These are phyloP conservation scores for Trametes cubensis DNA, from an alignment of 768 basidiomycete genomes.

Conservation along the genomic window DNA sequence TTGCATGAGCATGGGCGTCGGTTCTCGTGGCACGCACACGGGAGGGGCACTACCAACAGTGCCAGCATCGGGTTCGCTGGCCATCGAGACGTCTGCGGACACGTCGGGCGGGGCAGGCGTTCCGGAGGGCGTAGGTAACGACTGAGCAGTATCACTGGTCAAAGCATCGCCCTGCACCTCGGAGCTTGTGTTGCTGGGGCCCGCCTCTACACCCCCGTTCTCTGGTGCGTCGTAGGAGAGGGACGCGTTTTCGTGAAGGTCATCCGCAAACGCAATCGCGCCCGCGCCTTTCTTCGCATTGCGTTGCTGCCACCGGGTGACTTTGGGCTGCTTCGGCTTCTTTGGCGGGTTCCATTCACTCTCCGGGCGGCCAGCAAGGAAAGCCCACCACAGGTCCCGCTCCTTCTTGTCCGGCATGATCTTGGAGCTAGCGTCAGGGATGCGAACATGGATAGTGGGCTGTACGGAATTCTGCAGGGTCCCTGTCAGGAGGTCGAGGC, in stretches of 20 bases:
- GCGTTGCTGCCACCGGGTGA: constrained; percentile 18
- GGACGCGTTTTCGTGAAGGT: constrained; percentile 13
- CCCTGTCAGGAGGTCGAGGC: constrained; percentile 1
- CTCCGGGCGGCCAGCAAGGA: constrained; percentile 68
- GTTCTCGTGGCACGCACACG: constrained; percentile 46
- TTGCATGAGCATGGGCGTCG: constrained; percentile 57
- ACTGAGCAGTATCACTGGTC: constrained; percentile 40
- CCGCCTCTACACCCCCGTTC: constrained; percentile 13
- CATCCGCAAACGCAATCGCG: constrained; percentile 44
- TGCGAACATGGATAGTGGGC: constrained; percentile 54
- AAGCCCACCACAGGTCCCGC: constrained; percentile 81
- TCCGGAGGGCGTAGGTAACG: constrained; percentile 45
- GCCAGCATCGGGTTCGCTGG: not conserved
- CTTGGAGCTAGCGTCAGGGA: constrained; percentile 36
- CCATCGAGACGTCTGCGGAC: not conserved
- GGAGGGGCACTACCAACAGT: not conserved
- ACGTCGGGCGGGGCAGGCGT: constrained; percentile 33
- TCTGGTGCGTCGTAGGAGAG: constrained; percentile 20
- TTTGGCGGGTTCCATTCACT: constrained; percentile 66
- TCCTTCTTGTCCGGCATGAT: constrained; percentile 71
- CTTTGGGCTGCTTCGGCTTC: constrained; percentile 34
- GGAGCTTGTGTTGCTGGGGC: constrained; percentile 35
- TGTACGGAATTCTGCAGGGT: constrained; percentile 63
- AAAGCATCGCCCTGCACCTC: constrained; percentile 48
- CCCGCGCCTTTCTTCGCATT: constrained; percentile 27